A percentile compares a stretch with the other conserved stretches of the same genome.
Evolutionary conservation across 208 protist species (phyloP).

Genomic region (Tritrichomonas foetus): DNA sequence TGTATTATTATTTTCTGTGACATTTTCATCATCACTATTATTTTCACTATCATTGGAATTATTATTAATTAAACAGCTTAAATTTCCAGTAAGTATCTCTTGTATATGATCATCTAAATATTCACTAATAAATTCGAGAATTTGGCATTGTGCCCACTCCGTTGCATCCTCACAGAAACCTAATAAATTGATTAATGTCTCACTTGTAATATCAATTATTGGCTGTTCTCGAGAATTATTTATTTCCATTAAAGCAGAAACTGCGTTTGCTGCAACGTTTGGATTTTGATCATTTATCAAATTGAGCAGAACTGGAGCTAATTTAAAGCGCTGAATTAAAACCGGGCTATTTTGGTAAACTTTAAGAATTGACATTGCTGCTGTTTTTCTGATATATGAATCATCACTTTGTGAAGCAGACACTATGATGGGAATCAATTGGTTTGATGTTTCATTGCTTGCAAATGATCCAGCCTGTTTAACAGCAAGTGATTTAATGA

Average conservation of each 20-base stretch:
- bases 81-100: neutral
- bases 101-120: neutral
- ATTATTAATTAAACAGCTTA: too few relatives aligned
- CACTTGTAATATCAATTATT: neutral
- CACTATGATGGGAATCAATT: neutral
- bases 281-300: neutral
- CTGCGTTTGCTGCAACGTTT: neutral
- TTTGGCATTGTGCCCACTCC: neutral
- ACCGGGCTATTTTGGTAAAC: neutral
- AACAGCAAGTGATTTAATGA: neutral
- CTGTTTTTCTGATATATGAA: neutral
- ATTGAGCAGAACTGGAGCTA: neutral
- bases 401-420: neutral
- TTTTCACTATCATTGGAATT: too few relatives aligned
- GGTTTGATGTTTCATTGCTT: neutral
- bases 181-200: neutral
- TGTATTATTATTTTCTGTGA: too few relatives aligned
- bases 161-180: neutral
- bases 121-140: neutral
- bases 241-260: neutral
- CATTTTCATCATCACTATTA: too few relatives aligned
- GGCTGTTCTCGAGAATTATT: neutral
- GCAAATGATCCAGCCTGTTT: neutral
- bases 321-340: neutral
- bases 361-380: neutral